These are phyloP conservation scores for Cutaneotrichosporon sp. DNA, from an alignment of 1,284 basidiomycete genomes.

Conservation along the genomic window DNA sequence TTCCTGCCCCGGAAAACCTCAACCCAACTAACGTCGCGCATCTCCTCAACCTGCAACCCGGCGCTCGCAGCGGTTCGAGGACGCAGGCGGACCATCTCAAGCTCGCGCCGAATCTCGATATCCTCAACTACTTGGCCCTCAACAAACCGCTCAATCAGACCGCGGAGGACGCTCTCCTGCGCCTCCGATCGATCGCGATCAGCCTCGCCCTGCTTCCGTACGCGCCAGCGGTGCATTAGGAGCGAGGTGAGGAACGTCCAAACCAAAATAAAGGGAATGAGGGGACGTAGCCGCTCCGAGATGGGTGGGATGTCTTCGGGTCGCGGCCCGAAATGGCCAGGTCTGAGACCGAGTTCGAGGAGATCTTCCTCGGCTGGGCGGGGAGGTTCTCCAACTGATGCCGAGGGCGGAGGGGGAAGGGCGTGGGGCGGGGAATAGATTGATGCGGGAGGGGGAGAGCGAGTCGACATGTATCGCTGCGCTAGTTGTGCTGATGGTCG, in stretches of 20 bases:
- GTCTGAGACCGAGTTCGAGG: conserved; percentile 5
- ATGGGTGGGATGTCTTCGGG: conserved; percentile 38
- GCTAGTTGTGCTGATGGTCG: neutral
- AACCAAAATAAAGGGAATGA: conserved; percentile 50
- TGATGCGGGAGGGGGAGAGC: neutral
- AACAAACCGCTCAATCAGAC: conserved; percentile 32
- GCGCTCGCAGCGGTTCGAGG: conserved; percentile 30
- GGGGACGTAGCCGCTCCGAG: conserved; percentile 39
- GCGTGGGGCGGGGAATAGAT: neutral
- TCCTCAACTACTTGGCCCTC: conserved; percentile 32
- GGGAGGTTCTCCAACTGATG: neutral
- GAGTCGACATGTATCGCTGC: neutral
- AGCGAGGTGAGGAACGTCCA: conserved; percentile 52
- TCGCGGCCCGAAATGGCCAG: neutral
- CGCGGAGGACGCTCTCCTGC: conserved; percentile 42
- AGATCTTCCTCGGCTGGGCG: neutral
- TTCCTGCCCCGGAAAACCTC: conserved; percentile 44
- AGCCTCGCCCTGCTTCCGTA: conserved; percentile 35
- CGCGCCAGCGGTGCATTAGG: conserved; percentile 43
- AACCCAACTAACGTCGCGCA: conserved; percentile 41
- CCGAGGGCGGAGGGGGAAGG: neutral
- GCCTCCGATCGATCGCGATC: conserved; percentile 34
- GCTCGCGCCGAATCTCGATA: conserved; percentile 44
- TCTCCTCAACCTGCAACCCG: conserved; percentile 30
- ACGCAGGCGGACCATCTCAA: conserved; percentile 52